These are phyloP conservation scores for Dryadomyces quercivorus DNA, from an alignment of 2,329 filamentous ascomycete genomes.

Conservation along the genomic window DNA sequence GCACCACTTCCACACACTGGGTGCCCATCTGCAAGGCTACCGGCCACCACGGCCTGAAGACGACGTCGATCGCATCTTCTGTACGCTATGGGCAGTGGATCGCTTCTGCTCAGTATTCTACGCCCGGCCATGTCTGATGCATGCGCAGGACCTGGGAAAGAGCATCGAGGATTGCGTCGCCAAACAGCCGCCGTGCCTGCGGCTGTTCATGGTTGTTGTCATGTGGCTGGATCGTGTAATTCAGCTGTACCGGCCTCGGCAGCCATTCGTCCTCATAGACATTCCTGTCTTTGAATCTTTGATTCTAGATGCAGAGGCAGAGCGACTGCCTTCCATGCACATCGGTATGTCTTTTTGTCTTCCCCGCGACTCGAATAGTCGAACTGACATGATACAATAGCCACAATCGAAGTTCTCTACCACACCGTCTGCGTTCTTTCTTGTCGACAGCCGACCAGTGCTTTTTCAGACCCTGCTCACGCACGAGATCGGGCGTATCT, in stretches of 20 bases:
- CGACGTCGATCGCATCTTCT: constrained; percentile 38
- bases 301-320: constrained; percentile 40
- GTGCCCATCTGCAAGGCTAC: constrained; percentile 36
- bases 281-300: constrained; percentile 45
- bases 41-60: constrained; percentile 21
- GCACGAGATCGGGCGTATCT: constrained; percentile 25
- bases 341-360: constrained; percentile 27
- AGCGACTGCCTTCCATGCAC: constrained; percentile 33
- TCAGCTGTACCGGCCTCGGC: constrained; percentile 44
- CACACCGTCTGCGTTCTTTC: constrained; percentile 52
- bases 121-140: constrained; percentile 45
- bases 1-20: constrained; percentile 44
- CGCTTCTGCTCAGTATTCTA: constrained; percentile 47
- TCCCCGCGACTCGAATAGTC: neutral
- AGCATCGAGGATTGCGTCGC: constrained; percentile 38
- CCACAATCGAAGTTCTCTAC: constrained; percentile 50
- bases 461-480: constrained; percentile 23
- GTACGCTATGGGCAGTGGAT: constrained; percentile 49
- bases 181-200: constrained; percentile 40
- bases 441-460: constrained; percentile 33
- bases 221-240: constrained; percentile 46
- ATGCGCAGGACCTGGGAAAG: constrained; percentile 46
- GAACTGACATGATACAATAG: constrained; percentile 23
- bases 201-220: constrained; percentile 41
- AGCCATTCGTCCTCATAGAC: constrained; percentile 36